phyloP scores from a whole-genome alignment of 768 basidiomycete species.

The Nidularia pulvinata region DNA sequence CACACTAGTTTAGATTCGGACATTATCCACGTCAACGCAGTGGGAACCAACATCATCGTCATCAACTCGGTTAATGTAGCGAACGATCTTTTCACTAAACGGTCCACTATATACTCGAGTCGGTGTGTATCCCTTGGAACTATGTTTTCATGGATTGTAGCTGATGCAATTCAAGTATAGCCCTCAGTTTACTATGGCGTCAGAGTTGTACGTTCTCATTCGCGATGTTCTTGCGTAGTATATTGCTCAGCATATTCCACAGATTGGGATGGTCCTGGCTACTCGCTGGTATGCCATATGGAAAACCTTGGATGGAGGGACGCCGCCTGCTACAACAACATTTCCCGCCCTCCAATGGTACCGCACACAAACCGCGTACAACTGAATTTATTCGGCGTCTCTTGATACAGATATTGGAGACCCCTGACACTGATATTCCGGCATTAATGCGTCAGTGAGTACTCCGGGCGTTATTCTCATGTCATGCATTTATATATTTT shows the following conservation, averaged over 20 bases:
- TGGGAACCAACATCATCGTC: background rate
- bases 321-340: background rate
- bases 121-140: background rate
- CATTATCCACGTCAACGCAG: background rate
- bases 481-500: background rate
- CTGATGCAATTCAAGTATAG: background rate
- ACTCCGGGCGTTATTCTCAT: background rate
- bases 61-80: background rate
- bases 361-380: background rate
- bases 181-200: background rate
- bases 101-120: background rate
- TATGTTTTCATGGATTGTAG: background rate
- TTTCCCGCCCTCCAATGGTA: background rate
- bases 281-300: background rate
- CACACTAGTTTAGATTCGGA: background rate
- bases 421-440: background rate
- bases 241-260: background rate
- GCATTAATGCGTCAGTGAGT: background rate
- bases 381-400: background rate
- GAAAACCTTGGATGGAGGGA: background rate
- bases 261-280: background rate
- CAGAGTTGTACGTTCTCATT: background rate
- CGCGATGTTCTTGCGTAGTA: background rate
- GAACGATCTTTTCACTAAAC: background rate
- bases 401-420: background rate